Evolutionary conservation across 2,329 filamentous ascomycete species (phyloP), one percentile per base, ranked within the genome.

Genomic region (Alternaria arborescens): DNA sequence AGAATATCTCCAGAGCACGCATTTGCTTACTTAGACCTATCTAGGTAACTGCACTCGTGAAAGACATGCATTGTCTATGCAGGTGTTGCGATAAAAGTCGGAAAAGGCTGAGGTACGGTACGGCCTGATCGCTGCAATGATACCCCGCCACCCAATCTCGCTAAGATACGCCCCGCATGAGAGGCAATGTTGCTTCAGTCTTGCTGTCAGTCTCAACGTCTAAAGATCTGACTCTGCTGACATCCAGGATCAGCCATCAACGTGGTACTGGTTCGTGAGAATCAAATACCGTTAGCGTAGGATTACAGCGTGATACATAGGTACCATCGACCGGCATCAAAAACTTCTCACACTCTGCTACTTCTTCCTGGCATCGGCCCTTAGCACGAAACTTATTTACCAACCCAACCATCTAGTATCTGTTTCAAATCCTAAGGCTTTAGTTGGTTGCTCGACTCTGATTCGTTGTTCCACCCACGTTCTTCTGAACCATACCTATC

Each of bases 381-480:
- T 14, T 10, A 32, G n/a, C n/a, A 20, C n/a, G n/a, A 8, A 10
- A 47, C 26, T 16, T 20, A 20, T 32, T 22, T 4, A 34, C 7
- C 20, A 16, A 30, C 7, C 12, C 26, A 20, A 32, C 6, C 28
- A 32, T 32, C 18, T 7, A 22, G 26, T 32, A 6, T 47, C 12
- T 32, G 26, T 5, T 47, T n/a, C 44, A 16, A 32, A 20, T n/a
- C 5, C n/a, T 7, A 48, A 34, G 18, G 18, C 5, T 34, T 3
- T 18, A 22, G 20, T 48, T 34, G 28, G 44, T 20, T 48, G 30
- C 18, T 24, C 44, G 30, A 34, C 22, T 48, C 12, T 16, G 28
- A 48, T 72, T 71, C 52, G 54, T 62, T 24, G 65, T 66, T 8
- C 65, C 65, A n/a, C 44, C 44, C 26, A 20, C 26, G 12, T 47